Evolutionary conservation across 345 rosid genomes (phyloP).

Genomic region (Combretum micranthum): DNA sequence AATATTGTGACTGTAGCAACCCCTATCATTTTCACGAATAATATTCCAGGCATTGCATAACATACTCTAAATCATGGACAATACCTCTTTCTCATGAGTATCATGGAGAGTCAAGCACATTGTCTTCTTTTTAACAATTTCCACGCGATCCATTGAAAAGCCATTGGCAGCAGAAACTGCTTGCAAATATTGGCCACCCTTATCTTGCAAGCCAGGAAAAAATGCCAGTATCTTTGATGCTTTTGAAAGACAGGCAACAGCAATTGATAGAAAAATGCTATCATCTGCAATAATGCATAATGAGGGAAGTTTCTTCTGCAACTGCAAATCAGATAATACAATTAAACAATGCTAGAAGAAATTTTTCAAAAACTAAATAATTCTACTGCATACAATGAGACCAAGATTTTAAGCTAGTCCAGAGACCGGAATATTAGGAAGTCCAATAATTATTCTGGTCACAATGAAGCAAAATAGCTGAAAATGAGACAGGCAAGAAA

Average conservation of each 20-base stretch:
- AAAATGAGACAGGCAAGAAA: conserved; percentile 19
- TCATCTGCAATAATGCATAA: conserved; percentile 76
- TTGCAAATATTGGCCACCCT: conserved; percentile 51
- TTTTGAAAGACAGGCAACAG: conserved; percentile 44
- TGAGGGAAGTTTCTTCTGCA: conserved; percentile 48
- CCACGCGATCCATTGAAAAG: conserved; percentile 42
- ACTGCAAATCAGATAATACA: conserved; percentile 30
- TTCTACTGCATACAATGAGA: not conserved
- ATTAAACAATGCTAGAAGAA: not conserved
- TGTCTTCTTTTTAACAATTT: conserved; percentile 40
- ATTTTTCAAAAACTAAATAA: not conserved
- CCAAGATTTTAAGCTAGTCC: no score
- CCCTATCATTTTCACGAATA: not conserved
- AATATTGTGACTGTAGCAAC: not conserved
- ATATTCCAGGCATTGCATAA: not conserved
- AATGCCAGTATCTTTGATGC: conserved; percentile 45
- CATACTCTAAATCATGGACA: not conserved
- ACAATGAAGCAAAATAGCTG: not conserved
- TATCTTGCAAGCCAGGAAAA: conserved; percentile 68
- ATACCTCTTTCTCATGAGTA: conserved; percentile 51
- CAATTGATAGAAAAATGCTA: conserved; percentile 59
- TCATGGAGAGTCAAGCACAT: conserved; percentile 32
- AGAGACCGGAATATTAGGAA: not conserved
- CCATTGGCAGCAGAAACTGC: conserved; percentile 57
- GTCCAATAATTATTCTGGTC: no score